phyloP scores from a whole-genome alignment of 805 yeast species.

The Suhomyces emberorum region DNA sequence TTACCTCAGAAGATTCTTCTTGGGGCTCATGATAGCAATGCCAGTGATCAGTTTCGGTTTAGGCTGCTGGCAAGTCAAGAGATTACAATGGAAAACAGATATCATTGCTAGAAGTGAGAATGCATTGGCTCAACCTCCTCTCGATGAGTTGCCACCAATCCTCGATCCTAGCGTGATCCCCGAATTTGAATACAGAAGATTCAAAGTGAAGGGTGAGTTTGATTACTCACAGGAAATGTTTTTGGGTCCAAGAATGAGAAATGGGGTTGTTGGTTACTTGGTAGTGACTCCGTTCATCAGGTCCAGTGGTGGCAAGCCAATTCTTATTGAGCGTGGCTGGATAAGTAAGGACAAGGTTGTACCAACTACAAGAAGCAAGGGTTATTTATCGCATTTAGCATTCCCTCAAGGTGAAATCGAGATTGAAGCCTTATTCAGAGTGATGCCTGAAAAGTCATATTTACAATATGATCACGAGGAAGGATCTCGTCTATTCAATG shows the following conservation, averaged over 20 bases:
- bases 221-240: constrained; percentile 84
- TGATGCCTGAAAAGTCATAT: constrained; percentile 59
- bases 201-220: constrained; percentile 72
- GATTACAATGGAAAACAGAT: constrained; percentile 85
- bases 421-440: constrained; percentile 70
- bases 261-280: constrained; percentile 68
- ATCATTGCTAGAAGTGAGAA: constrained; percentile 82
- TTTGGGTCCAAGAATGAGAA: constrained; percentile 82
- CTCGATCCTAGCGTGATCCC: constrained; percentile 61
- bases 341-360: constrained; percentile 63
- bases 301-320: constrained; percentile 68
- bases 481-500: constrained; percentile 67
- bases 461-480: constrained; percentile 67
- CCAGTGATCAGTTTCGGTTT: constrained; percentile 82
- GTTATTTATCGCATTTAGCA: constrained; percentile 62
- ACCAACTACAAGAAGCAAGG: constrained; percentile 47
- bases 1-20: constrained; percentile 34
- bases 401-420: constrained; percentile 71
- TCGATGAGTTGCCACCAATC: constrained; percentile 62
- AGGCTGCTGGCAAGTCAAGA: constrained; percentile 89
- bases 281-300: constrained; percentile 81
- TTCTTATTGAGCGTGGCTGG: constrained; percentile 92
- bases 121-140: constrained; percentile 67
- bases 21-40: constrained; percentile 61
- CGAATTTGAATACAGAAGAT: constrained; percentile 80